Percentiles rank a stretch among this genome's conserved stretches.
These are phyloP conservation scores for Bruguiera gymnorhiza DNA, from an alignment of 345 rosid species.

Conservation along the genomic window DNA sequence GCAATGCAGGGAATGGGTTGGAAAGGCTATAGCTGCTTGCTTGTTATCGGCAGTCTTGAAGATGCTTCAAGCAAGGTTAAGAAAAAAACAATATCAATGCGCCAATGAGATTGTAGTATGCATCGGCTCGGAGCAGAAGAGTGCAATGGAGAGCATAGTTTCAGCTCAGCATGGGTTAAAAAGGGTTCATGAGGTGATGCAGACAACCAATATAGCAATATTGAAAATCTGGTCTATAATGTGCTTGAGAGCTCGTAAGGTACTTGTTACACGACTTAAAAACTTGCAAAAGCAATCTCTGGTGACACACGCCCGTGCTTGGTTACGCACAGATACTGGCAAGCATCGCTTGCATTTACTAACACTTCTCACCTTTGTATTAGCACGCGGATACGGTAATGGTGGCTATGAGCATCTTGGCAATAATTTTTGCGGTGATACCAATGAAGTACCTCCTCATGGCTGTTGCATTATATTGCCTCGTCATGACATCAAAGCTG, in stretches of 20 bases:
- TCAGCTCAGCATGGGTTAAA: slow-evolving; percentile 67
- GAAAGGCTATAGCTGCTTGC: slow-evolving; percentile 56
- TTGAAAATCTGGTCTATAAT: slow-evolving; percentile 69
- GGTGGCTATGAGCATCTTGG: slow-evolving; percentile 39
- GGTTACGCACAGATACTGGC: too few relatives aligned
- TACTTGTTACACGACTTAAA: slow-evolving; percentile 9
- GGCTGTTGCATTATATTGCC: slow-evolving; percentile 25
- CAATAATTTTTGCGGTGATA: slow-evolving; percentile 48
- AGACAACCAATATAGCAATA: slow-evolving; percentile 50
- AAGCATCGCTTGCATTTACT: too few relatives aligned
- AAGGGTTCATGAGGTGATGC: slow-evolving; percentile 51
- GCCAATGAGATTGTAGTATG: slow-evolving; percentile 54
- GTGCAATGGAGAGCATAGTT: slow-evolving; percentile 66
- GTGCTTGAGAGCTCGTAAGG: slow-evolving; percentile 60
- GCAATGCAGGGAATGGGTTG: slow-evolving; percentile 68
- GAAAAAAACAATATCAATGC: slow-evolving; percentile 25
- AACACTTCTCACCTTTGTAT: slow-evolving; percentile 6
- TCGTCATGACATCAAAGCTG: slow-evolving; percentile 45
- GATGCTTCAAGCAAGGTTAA: slow-evolving; percentile 54
- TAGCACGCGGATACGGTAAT: slow-evolving; percentile 71
- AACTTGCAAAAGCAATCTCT: too few relatives aligned
- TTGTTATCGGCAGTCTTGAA: slow-evolving; percentile 44
- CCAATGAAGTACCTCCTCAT: slow-evolving; percentile 58
- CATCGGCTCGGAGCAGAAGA: slow-evolving; percentile 51
- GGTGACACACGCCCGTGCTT: too few relatives aligned